Evolutionary conservation across 805 yeast species (phyloP).

Genomic region (Candida jianshihensis): DNA sequence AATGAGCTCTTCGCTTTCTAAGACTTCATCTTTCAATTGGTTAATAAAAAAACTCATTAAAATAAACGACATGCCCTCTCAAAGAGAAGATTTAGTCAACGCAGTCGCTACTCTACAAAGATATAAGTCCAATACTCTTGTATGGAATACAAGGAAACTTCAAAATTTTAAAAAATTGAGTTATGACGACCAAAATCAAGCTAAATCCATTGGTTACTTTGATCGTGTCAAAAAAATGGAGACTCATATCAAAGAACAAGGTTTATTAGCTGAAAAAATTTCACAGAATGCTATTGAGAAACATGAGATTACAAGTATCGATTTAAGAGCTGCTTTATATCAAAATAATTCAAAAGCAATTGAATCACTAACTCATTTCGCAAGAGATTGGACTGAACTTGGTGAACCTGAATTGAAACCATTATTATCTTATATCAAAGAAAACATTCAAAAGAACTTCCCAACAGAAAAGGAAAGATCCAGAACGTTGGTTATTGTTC

Average conservation of each 20-base stretch:
- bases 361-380: conserved; percentile 68
- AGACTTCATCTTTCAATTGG: conserved; percentile 15
- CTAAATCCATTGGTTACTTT: conserved; percentile 45
- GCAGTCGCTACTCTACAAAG: conserved; percentile 42
- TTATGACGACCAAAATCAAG: conserved; percentile 50
- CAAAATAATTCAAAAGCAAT: conserved; percentile 39
- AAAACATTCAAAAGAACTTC: conserved; percentile 31
- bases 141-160: conserved; percentile 40
- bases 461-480: conserved; percentile 18
- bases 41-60: conserved; percentile 17
- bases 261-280: conserved; percentile 37
- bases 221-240: conserved; percentile 47
- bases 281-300: conserved; percentile 30
- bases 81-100: conserved; percentile 23
- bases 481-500: conserved; percentile 55
- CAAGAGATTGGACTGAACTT: conserved; percentile 66
- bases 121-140: conserved; percentile 33
- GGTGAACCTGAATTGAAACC: conserved; percentile 47
- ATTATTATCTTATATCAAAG: conserved; percentile 42
- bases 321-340: conserved; percentile 29
- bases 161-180: conserved; percentile 39
- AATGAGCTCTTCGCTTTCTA: conserved; percentile 24
- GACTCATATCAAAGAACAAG: conserved; percentile 39
- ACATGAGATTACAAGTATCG: conserved; percentile 35
- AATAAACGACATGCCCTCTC: conserved; percentile 11